Base-by-base conservation (phyloP, 345 rosid genomes). In the Euphorbia pulcherrima region DNA sequence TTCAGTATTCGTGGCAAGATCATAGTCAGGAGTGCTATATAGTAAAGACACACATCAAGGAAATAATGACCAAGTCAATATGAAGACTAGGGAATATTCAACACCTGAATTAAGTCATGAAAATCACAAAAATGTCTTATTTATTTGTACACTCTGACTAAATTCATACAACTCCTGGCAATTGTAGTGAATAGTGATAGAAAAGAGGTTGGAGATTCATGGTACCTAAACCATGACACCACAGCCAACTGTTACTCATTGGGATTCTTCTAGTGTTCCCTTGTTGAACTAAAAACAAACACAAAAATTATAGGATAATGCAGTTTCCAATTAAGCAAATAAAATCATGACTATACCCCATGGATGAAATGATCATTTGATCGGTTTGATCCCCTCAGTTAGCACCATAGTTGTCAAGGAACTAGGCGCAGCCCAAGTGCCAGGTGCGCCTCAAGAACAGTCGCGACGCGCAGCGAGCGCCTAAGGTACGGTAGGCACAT, bases 181-280 rank as follows among this genome's bases (percentile, higher is more conserved):
- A 40, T 28, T 28, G 37, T 28, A 29, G 14, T n/a, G n/a, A n/a
- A n/a, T 28, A 29, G 14, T 1, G 48, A 5, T 0, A 28, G 26
- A 13, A 17, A 26, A n/a, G 65, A n/a, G 30, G 41, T 61, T 61
- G 18, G 51, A 26, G 60, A 35, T 39, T 62, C 70, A 76, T 72
- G 81, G 81, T 71, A 71, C 65, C 71, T 60, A 74, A 81, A 78
- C 80, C 77, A 76, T 78, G 79, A 72, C 37, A 33, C 35, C 66
- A 28, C 28, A 16, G 39, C 71, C 46, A 68, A 26, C 69, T 56
- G 29, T 68, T 62, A 76, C 68, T 78, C 62, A 29, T 16, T 41
- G 11, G 64, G 17, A 14, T 58, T 2, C 6, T 65, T 21, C 50
- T 39, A 12, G 23, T 28, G 16, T 8, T 70, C 21, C 52, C 24